These are phyloP conservation scores for Mariannaea sp. DNA, from an alignment of 2,329 filamentous ascomycete genomes.

Conservation along the genomic window DNA sequence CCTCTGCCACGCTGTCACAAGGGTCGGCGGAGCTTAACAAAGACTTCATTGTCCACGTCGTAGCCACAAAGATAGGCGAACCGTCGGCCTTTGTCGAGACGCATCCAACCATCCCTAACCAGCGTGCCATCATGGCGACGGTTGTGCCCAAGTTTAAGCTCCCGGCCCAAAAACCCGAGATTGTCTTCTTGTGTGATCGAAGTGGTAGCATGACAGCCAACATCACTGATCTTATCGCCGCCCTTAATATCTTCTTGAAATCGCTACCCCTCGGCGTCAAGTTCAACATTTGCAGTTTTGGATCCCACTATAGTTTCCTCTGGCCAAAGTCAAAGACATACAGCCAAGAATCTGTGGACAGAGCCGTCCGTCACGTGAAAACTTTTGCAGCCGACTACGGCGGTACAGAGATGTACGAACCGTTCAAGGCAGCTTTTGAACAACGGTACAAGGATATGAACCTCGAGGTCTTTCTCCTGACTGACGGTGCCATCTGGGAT, in stretches of 20 bases:
- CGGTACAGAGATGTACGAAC: slow-evolving; percentile 57
- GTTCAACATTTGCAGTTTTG: slow-evolving; percentile 75
- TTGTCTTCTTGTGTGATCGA: slow-evolving; percentile 75
- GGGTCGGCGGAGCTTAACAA: slow-evolving; percentile 58
- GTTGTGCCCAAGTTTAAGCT: slow-evolving; percentile 73
- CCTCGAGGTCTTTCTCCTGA: slow-evolving; percentile 60
- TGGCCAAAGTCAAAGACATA: slow-evolving; percentile 55
- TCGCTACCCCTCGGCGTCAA: slow-evolving; percentile 66
- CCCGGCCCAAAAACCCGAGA: slow-evolving; percentile 59
- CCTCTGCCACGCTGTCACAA: slow-evolving; percentile 64
- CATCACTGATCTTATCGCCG: slow-evolving; percentile 58
- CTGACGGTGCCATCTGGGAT: slow-evolving; percentile 60
- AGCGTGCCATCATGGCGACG: slow-evolving; percentile 71
- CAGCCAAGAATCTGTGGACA: slow-evolving; percentile 47
- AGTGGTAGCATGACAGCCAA: slow-evolving; percentile 67
- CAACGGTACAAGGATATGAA: slow-evolving; percentile 51
- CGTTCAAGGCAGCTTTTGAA: slow-evolving; percentile 51
- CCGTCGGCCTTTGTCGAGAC: slow-evolving; percentile 69
- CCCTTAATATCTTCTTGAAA: slow-evolving; percentile 67
- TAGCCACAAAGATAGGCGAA: slow-evolving; percentile 62
- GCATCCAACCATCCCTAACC: slow-evolving; percentile 64
- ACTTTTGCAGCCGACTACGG: slow-evolving; percentile 54
- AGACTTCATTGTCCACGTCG: slow-evolving; percentile 70
- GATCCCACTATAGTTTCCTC: slow-evolving; percentile 51
- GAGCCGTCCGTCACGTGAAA: slow-evolving; percentile 50